phyloP scores from a whole-genome alignment of 371 early-diverging fungal genomes.

The Enterocytospora artemiae region DNA sequence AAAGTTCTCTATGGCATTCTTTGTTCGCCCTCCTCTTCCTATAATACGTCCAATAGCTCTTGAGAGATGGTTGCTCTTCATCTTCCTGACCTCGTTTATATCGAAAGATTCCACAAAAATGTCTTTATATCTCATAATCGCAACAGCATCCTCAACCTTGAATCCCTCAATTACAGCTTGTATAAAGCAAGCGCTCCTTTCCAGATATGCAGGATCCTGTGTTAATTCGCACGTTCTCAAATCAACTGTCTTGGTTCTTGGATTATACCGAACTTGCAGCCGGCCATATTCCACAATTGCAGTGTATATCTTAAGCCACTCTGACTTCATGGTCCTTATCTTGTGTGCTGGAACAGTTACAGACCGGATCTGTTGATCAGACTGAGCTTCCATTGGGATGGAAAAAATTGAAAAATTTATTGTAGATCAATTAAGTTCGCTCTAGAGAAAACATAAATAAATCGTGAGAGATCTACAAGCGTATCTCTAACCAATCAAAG shows the following conservation, averaged over 20 bases:
- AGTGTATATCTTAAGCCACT: slow-evolving; percentile 92
- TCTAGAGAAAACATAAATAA: too few species aligned
- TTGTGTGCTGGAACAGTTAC: slow-evolving; percentile 70
- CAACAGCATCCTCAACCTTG: slow-evolving; percentile 74
- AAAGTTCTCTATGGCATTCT: slow-evolving; percentile 85
- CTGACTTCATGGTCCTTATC: slow-evolving; percentile 73
- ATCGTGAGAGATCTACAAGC: too few species aligned
- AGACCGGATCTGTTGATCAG: slow-evolving; percentile 15
- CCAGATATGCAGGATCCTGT: slow-evolving; percentile 65
- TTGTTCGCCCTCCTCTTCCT: slow-evolving; percentile 91
- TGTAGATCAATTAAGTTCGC: too few species aligned
- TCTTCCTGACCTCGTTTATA: slow-evolving; percentile 88
- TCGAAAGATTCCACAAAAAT: slow-evolving; percentile 76
- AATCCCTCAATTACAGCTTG: slow-evolving; percentile 82
- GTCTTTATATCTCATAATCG: slow-evolving; percentile 74
- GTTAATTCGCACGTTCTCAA: slow-evolving; percentile 61
- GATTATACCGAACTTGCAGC: slow-evolving; percentile 86
- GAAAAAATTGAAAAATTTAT: too few species aligned
- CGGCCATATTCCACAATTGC: slow-evolving; percentile 92
- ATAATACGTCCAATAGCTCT: slow-evolving; percentile 96
- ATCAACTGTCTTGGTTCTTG: slow-evolving; percentile 74
- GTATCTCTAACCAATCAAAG: too few species aligned
- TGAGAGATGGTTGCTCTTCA: slow-evolving; percentile 82
- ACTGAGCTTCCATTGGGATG: too few species aligned
- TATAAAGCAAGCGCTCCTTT: slow-evolving; percentile 67